Evolutionary conservation across 176 grass and related monocot genomes (phyloP).

Genomic region (Oryza brachyantha): DNA sequence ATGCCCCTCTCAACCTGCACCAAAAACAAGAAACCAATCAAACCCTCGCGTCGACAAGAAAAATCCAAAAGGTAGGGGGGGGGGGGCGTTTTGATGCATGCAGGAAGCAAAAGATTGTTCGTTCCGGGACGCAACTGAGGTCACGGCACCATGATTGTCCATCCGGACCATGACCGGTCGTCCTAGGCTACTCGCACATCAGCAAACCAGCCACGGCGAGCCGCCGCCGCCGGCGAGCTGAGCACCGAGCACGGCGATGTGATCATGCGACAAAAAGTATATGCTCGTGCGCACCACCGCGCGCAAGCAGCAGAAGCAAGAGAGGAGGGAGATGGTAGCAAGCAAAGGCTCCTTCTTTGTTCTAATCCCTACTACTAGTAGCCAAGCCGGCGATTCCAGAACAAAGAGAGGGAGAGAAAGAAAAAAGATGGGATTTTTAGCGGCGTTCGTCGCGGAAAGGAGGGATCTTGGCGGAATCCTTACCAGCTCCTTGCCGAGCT

Average conservation of each 20-base stretch:
- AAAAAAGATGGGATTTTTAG: slow-evolving; percentile 5
- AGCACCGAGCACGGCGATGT: too few species aligned
- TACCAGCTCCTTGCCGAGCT: slow-evolving; percentile 88
- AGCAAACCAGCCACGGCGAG: background rate
- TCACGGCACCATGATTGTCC: slow-evolving; percentile 18
- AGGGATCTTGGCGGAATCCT: background rate
- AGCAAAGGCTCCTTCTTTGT: background rate
- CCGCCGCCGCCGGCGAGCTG: too few species aligned
- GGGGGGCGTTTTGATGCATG: background rate
- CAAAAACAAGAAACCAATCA: background rate
- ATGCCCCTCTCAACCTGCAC: slow-evolving; percentile 91
- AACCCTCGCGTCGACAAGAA: background rate
- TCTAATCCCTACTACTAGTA: too few species aligned
- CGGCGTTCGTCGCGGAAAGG: background rate
- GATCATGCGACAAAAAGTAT: too few species aligned
- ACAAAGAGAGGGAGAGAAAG: too few species aligned
- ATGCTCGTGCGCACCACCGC: too few species aligned
- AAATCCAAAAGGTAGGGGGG: background rate
- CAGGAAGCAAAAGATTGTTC: slow-evolving; percentile 25
- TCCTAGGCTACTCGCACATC: background rate
- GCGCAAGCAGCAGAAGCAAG: background rate
- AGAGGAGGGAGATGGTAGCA: too few species aligned
- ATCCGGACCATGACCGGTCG: background rate
- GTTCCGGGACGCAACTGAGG: slow-evolving; percentile 27
- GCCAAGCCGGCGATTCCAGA: background rate